Percentiles rank a stretch among this genome's conserved stretches.
Conservation (phyloP, 306 rosid species). For the Quercus dentata region DNA sequence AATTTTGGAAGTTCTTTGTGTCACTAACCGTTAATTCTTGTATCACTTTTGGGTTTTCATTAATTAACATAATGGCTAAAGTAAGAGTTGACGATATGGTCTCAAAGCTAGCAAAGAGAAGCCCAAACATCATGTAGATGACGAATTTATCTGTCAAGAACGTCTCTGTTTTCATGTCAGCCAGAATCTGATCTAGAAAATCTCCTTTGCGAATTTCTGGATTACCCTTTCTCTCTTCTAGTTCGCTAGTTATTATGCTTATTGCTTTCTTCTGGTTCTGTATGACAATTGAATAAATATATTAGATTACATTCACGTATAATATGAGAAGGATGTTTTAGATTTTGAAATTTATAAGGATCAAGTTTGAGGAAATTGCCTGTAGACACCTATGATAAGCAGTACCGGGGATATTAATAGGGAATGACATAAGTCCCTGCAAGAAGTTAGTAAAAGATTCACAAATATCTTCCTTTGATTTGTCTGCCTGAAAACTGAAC, state of each 20-base stretch:
- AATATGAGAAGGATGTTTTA: too few relatives aligned
- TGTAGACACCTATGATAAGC: conserved; percentile 28
- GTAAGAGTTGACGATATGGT: background rate
- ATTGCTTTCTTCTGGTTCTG: conserved; percentile 10
- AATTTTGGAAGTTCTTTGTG: background rate
- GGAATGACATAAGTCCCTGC: conserved; percentile 38
- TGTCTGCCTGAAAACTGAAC: background rate
- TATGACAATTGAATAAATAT: background rate
- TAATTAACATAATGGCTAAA: background rate
- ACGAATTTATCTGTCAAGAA: conserved; percentile 28
- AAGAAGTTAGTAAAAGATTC: conserved; percentile 11
- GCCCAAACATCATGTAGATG: conserved; percentile 22
- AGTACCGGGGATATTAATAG: conserved; percentile 42
- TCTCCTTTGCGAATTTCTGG: conserved; percentile 15
- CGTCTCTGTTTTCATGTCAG: conserved; percentile 1
- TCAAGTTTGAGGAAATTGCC: conserved; percentile 1
- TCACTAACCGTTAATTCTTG: background rate
- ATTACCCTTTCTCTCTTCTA: conserved; percentile 27
- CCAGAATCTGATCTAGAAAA: conserved; percentile 27
- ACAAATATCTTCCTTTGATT: background rate
- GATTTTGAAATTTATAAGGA: too few relatives aligned
- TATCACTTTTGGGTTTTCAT: background rate
- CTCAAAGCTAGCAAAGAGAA: background rate
- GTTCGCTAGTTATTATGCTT: conserved; percentile 20
- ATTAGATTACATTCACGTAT: background rate